A percentile compares a stretch with the other conserved stretches of the same genome.
phyloP scores from a whole-genome alignment of 2,329 filamentous ascomycete genomes.

The Trichoderma gracile region DNA sequence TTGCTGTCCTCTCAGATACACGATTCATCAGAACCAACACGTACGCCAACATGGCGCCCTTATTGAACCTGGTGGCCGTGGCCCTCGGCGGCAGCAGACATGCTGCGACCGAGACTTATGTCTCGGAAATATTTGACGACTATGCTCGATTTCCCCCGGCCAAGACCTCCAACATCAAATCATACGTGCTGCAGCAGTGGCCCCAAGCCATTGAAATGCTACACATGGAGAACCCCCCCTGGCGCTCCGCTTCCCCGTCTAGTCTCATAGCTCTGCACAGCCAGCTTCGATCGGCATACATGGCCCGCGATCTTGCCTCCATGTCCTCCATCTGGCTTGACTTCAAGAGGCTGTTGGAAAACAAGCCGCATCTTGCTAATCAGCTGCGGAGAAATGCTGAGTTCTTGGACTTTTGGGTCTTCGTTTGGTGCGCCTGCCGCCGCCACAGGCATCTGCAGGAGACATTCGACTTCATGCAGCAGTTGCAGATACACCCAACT shows the following conservation, averaged over 20 bases:
- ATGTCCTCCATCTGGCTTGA: constrained; percentile 40
- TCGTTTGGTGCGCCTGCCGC: constrained; percentile 43
- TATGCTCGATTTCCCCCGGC: constrained; percentile 27
- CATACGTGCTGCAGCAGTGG: constrained; percentile 38
- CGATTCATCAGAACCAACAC: constrained; percentile 26
- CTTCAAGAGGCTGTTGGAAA: constrained; percentile 33
- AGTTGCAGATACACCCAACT: constrained; percentile 57
- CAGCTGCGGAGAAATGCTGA: constrained; percentile 39
- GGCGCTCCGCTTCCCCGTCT: constrained; percentile 27
- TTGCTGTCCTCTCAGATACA: constrained; percentile 37
- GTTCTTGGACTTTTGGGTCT: constrained; percentile 45
- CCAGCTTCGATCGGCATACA: constrained; percentile 37
- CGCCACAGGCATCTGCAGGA: constrained; percentile 37
- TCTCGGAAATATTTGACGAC: constrained; percentile 30
- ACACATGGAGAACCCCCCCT: constrained; percentile 29
- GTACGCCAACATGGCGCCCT: constrained; percentile 33
- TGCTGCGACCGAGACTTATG: constrained; percentile 28
- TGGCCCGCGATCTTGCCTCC: constrained; percentile 35
- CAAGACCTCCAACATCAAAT: constrained; percentile 31
- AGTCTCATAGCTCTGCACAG: constrained; percentile 32
- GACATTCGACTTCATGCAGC: constrained; percentile 46
- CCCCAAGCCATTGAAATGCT: constrained; percentile 32
- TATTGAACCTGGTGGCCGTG: constrained; percentile 34
- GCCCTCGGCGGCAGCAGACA: constrained; percentile 30
- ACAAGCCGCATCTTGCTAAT: constrained; percentile 31